These are phyloP conservation scores for Fusarium brachygibbosum DNA, from an alignment of 2,329 filamentous ascomycete species.

Conservation along the genomic window DNA sequence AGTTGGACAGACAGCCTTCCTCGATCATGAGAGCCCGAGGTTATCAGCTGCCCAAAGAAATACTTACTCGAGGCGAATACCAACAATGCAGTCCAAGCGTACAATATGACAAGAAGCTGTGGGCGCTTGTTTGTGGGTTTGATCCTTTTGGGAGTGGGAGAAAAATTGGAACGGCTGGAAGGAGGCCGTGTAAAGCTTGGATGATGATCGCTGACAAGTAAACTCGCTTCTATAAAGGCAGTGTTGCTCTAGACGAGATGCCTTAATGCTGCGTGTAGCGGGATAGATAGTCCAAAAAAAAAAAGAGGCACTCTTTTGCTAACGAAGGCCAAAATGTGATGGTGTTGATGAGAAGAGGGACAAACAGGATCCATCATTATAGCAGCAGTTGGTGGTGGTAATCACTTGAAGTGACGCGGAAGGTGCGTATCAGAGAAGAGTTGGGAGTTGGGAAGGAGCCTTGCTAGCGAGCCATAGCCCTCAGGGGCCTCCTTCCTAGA, in stretches of 20 bases:
- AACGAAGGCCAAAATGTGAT: conserved; percentile 37
- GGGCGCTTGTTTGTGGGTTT: background rate
- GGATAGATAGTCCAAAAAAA: conserved; percentile 50
- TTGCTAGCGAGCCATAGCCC: background rate
- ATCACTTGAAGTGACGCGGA: background rate
- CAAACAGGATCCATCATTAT: background rate
- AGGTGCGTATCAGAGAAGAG: background rate
- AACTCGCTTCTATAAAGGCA: conserved; percentile 30
- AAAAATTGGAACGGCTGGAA: background rate
- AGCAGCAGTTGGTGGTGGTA: background rate
- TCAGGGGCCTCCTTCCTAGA: background rate
- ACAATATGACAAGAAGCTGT: background rate
- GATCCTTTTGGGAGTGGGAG: background rate
- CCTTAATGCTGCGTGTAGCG: conserved; percentile 48
- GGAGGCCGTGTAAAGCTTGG: conserved; percentile 4
- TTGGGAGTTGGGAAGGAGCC: conserved; percentile 1
- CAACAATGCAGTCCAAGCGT: background rate
- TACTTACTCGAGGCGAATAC: conserved; percentile 6
- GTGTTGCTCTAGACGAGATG: conserved; percentile 41
- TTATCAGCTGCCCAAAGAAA: background rate
- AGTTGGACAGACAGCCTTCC: background rate
- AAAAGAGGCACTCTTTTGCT: conserved; percentile 34
- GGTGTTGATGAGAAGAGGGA: conserved; percentile 23
- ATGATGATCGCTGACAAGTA: conserved; percentile 32
- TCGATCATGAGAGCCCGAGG: background rate